Evolutionary conservation across 805 yeast species (phyloP).

Genomic region (Zygotorulaspora chibaensis): DNA sequence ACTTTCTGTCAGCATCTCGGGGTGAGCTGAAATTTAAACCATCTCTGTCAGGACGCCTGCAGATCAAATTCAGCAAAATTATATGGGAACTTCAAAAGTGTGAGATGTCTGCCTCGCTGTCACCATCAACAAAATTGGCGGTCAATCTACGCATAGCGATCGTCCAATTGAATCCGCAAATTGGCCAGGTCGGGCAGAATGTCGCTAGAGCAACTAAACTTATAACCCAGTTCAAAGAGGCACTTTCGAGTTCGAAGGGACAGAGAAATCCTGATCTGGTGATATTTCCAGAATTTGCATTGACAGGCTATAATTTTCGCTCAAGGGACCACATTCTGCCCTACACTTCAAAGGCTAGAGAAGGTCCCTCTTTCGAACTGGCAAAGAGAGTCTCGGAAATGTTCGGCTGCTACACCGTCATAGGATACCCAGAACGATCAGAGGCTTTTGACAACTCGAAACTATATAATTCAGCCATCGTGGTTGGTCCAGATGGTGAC

Average conservation of each 20-base stretch:
- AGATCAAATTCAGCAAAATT: too few species aligned
- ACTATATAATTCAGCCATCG: slow-evolving; percentile 68
- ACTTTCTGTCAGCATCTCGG: too few species aligned
- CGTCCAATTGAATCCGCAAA: slow-evolving; percentile 61
- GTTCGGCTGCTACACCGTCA: slow-evolving; percentile 59
- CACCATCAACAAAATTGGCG: slow-evolving; percentile 10
- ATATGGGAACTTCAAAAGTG: too few species aligned
- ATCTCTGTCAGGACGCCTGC: too few species aligned
- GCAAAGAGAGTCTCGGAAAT: slow-evolving; percentile 50
- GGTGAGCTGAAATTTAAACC: too few species aligned
- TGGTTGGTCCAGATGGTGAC: slow-evolving; percentile 56
- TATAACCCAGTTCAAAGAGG: slow-evolving; percentile 30
- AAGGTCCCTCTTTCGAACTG: slow-evolving; percentile 50
- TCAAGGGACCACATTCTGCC: slow-evolving; percentile 48
- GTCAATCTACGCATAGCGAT: slow-evolving; percentile 58
- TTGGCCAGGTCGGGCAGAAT: slow-evolving; percentile 58
- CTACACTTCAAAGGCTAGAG: slow-evolving; percentile 42
- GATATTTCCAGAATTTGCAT: slow-evolving; percentile 76
- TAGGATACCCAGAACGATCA: slow-evolving; percentile 74
- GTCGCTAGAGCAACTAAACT: slow-evolving; percentile 43
- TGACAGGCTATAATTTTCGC: slow-evolving; percentile 77
- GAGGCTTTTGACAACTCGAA: slow-evolving; percentile 8
- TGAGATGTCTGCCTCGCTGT: neutral
- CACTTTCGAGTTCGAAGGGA: slow-evolving; percentile 3
- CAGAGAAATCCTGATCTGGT: slow-evolving; percentile 54